These are phyloP conservation scores for Thermothelomyces thermophilus DNA, from an alignment of 2,329 filamentous ascomycete genomes.

Conservation along the genomic window DNA sequence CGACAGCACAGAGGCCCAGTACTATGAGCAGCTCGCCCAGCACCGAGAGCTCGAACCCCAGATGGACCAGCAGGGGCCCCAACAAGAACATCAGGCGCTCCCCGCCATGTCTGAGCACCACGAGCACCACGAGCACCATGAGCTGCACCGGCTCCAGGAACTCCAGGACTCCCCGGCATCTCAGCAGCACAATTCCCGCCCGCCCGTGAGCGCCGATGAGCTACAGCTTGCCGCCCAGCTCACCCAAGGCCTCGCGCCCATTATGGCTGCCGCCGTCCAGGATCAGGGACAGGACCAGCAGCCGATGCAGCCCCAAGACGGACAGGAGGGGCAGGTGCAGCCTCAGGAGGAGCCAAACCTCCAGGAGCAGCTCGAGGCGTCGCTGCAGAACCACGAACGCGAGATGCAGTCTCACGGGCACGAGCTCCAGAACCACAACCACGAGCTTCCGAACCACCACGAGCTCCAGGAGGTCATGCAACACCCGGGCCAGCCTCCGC, in stretches of 20 bases:
- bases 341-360: conserved; percentile 10
- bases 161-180: conserved; percentile 32
- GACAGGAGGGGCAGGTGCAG: not conserved
- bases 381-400: conserved; percentile 24
- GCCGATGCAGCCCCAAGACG: not conserved
- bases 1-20: conserved; percentile 39
- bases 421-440: conserved; percentile 24
- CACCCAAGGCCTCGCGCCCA: conserved; percentile 47
- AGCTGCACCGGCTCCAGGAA: conserved; percentile 24
- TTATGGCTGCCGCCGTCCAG: conserved; percentile 38
- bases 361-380: conserved; percentile 19
- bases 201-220: conserved; percentile 45
- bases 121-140: conserved; percentile 21
- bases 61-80: conserved; percentile 21
- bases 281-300: conserved; percentile 31
- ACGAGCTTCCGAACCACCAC: conserved; percentile 24
- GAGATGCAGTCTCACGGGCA: conserved; percentile 25
- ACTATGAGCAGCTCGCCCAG: conserved; percentile 37
- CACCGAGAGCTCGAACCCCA: conserved; percentile 21
- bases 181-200: conserved; percentile 38
- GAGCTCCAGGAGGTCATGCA: conserved; percentile 27
- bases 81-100: conserved; percentile 25
- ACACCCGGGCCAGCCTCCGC: conserved; percentile 23
- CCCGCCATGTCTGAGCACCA: conserved; percentile 15
- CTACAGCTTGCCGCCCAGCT: conserved; percentile 53